Evolutionary conservation across 2,329 filamentous ascomycete species (phyloP), one percentile per base, ranked within the genome.

Genomic region (Neonectria punicea): DNA sequence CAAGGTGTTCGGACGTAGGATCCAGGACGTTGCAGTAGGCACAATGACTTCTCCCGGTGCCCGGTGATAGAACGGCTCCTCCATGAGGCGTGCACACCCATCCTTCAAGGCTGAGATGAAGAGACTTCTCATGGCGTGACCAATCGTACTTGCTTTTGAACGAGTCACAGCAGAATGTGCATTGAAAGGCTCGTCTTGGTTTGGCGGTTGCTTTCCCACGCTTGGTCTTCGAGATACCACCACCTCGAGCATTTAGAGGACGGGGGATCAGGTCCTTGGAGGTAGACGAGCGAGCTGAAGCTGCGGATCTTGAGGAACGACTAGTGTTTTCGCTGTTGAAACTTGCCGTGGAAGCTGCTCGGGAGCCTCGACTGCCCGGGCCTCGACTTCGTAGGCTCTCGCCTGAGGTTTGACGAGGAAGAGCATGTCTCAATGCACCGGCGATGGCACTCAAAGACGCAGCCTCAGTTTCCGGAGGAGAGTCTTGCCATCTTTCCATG

Each of bases 131-230:
- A 1, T 73, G 71, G 0, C 71, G 58, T 0, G 70, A 64, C 71
- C 71, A 73, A 18, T 74, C 71, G 34, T 73, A 74, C 13, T 74
- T 74, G 32, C 60, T 74, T 22, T 73, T 74, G 10, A 73, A 73
- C 2, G 64, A 67, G 8, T 73, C 71, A 2, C 70, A 73, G 22
- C 71, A 73, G 25, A 73, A 73, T 0, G 71, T 73, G 44, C 71
- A 73, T 2, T 60, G 71, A 30, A 70, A 73, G 0, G 63, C 49
- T 34, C 49, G 30, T 2, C 49, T 30, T 18, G 49, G 30, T 10
- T 51, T 32, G n/a, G 28, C 49, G 30, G 49, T 61, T 0, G 56
- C 60, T 0, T 13, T 11, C 0, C 34, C 55, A 3, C 61, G 22
- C 18, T 70, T 72, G 1, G 60, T 22, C 11, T 53, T 53, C 5